Evolutionary conservation across 2,329 filamentous ascomycete species (phyloP).

Genomic region (Apiospora malaysiana): DNA sequence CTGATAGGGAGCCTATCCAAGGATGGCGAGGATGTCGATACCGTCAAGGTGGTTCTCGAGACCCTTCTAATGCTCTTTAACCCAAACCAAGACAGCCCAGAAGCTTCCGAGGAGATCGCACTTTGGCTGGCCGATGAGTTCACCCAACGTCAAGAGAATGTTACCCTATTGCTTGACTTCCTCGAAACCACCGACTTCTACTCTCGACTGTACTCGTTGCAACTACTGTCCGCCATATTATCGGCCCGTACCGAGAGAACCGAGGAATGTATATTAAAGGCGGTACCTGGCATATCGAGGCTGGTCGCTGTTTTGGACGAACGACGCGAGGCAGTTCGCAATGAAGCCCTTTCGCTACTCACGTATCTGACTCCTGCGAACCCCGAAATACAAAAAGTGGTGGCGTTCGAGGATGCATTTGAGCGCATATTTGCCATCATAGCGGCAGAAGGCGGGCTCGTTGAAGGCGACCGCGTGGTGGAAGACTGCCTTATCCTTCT

Average conservation of each 20-base stretch:
- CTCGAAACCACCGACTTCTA: slow-evolving; percentile 89
- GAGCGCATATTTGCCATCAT: slow-evolving; percentile 86
- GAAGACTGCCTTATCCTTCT: slow-evolving; percentile 93
- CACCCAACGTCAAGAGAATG: slow-evolving; percentile 96
- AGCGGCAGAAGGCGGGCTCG: slow-evolving; percentile 78
- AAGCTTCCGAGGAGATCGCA: slow-evolving; percentile 94
- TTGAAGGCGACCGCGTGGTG: slow-evolving; percentile 82
- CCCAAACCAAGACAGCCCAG: slow-evolving; percentile 74
- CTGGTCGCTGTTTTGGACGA: slow-evolving; percentile 87
- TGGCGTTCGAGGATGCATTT: slow-evolving; percentile 94
- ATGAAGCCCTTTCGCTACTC: slow-evolving; percentile 85
- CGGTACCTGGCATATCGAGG: slow-evolving; percentile 85
- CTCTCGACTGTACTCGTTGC: slow-evolving; percentile 86
- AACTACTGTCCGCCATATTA: slow-evolving; percentile 86
- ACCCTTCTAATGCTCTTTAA: slow-evolving; percentile 92
- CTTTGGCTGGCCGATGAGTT: slow-evolving; percentile 98
- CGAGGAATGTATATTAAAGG: slow-evolving; percentile 91
- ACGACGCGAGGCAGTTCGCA: slow-evolving; percentile 82
- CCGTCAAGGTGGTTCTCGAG: slow-evolving; percentile 92
- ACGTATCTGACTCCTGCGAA: slow-evolving; percentile 88
- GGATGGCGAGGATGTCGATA: slow-evolving; percentile 94
- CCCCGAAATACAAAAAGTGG: slow-evolving; percentile 88
- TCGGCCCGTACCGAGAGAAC: slow-evolving; percentile 87
- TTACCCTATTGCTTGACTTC: slow-evolving; percentile 86
- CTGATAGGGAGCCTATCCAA: slow-evolving; percentile 85